phyloP scores from a whole-genome alignment of 805 yeast species.

The Myxozyma sirexii region DNA sequence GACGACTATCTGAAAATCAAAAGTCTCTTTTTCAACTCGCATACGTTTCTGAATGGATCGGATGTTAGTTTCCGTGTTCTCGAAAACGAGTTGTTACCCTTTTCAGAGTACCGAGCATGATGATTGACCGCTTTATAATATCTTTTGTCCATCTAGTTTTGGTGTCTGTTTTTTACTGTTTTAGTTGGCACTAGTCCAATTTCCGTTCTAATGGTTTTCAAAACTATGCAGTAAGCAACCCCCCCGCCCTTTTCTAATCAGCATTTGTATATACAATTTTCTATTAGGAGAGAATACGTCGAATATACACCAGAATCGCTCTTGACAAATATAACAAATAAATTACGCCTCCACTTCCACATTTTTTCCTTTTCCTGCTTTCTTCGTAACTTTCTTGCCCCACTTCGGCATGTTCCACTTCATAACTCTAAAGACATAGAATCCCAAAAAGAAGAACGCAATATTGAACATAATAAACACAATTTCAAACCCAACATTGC shows the following conservation, averaged over 20 bases:
- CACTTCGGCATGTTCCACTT: constrained; percentile 40
- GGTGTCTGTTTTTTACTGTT: too few species aligned
- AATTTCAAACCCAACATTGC: constrained; percentile 62
- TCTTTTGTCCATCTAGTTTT: too few species aligned
- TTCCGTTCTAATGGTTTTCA: too few species aligned
- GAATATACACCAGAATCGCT: too few species aligned
- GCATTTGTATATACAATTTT: too few species aligned
- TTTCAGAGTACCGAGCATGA: too few species aligned
- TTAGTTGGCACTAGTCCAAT: too few species aligned
- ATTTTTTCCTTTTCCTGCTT: background rate
- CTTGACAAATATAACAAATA: too few species aligned
- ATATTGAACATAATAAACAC: constrained; percentile 49
- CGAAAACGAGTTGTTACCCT: background rate
- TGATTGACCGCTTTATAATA: too few species aligned
- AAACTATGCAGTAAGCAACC: too few species aligned
- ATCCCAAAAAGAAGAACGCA: constrained; percentile 22
- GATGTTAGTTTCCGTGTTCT: background rate
- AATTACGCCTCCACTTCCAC: background rate
- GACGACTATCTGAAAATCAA: background rate
- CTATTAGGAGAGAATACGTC: too few species aligned
- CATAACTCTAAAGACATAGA: constrained; percentile 51
- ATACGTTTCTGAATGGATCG: background rate
- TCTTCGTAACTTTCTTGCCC: background rate
- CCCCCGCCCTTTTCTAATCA: too few species aligned
- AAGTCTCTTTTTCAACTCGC: background rate